Evolutionary conservation across 1,284 basidiomycete genomes (phyloP), one percentile per base, ranked within the genome.

Genomic region (Ustilago sp.): DNA sequence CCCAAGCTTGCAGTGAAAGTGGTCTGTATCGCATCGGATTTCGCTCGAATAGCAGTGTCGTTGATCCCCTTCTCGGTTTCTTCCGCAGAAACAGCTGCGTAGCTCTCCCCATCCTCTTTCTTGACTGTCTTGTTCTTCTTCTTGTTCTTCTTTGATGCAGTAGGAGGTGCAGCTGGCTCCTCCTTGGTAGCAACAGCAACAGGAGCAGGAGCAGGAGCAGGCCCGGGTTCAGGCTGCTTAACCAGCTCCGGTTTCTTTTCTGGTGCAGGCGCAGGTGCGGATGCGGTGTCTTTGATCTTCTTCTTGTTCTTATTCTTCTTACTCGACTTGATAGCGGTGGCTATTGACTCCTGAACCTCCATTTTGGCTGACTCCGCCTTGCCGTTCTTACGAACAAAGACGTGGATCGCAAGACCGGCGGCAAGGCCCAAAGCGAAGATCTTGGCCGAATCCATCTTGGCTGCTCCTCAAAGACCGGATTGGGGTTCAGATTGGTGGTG

Each of bases 361-460:
- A 57, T 32, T 34, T 54, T 43, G 3, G 48, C 48, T 17, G 23
- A 32, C 12, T 51, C 34, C 17, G 43, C 61, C 28, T 55, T 64
- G 28, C 31, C 36, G 35, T 51, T 48, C 23, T 61, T 66, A 51
- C 74, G 68, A 34, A 70, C 55, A 51, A 65, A 50, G 12, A 59
- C 68, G 34, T 71, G 68, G 52, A 76, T 62, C 13, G 74, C 64
- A 5, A 76, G 59, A 23, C 74, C 74, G 23, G 74, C 74, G 2
- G 74, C 63, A 1, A 76, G 63, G 38, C 74, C 74, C 4, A 72
- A 34, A 12, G 74, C 74, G 48, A 76, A 76, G 64, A 76, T 76
- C 68, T 76, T 76, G 38, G 68, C 68, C 55, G 74, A 76, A 38
- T 76, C 74, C 74, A 76, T 76, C 17, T 6, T 62, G 17, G 50